Evolutionary conservation across 768 basidiomycete species (phyloP).

Genomic region (Calocybe cyanea): DNA sequence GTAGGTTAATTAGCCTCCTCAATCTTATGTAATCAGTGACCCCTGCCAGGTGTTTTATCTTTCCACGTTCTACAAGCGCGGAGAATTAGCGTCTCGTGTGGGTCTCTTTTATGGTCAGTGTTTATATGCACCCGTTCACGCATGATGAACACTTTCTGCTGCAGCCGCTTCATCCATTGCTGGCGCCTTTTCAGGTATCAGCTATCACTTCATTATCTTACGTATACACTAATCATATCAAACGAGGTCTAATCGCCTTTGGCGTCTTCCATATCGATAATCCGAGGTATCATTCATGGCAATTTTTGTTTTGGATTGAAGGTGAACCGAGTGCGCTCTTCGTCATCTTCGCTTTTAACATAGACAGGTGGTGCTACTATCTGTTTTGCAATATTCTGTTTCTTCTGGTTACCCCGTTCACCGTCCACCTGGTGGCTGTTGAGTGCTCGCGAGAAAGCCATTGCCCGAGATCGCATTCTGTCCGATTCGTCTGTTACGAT

Average conservation of each 20-base stretch:
- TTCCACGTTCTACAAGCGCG: constrained; percentile 48
- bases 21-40: background rate
- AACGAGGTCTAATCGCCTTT: constrained; percentile 42
- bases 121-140: background rate
- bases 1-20: constrained; percentile 12
- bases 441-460: constrained; percentile 33
- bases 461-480: constrained; percentile 40
- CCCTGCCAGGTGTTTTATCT: constrained; percentile 39
- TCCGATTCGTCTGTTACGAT: constrained; percentile 41
- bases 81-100: constrained; percentile 47
- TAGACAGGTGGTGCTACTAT: constrained; percentile 35
- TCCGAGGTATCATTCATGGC: constrained; percentile 42
- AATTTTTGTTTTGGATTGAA: constrained; percentile 52
- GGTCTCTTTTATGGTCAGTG: constrained; percentile 44
- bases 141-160: background rate
- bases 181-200: constrained; percentile 42
- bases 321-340: constrained; percentile 24
- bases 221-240: background rate
- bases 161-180: constrained; percentile 41
- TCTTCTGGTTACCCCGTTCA: constrained; percentile 42
- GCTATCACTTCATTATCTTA: background rate
- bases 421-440: constrained; percentile 38
- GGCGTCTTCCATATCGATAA: constrained; percentile 47
- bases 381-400: constrained; percentile 41
- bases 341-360: too few relatives aligned